phyloP scores from a whole-genome alignment of 2,329 filamentous ascomycete species.

The Acarospora socialis region DNA sequence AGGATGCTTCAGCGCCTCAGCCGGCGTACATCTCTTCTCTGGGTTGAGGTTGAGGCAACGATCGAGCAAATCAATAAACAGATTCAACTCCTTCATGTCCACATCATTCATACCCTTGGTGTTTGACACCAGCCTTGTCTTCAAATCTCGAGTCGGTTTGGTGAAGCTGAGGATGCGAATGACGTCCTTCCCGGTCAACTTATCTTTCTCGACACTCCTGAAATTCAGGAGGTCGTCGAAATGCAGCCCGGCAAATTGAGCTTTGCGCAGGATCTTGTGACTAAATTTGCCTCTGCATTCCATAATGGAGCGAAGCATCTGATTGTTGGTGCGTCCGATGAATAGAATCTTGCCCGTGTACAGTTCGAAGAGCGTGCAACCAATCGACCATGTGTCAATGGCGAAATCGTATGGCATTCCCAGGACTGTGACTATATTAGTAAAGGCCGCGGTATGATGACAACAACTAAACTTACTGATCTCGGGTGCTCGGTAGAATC shows the following conservation, averaged over 20 bases:
- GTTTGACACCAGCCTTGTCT: conserved; percentile 58
- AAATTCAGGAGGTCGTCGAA: conserved; percentile 81
- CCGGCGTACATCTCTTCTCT: conserved; percentile 76
- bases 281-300: conserved; percentile 88
- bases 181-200: conserved; percentile 66
- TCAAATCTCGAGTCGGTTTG: conserved; percentile 70
- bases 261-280: conserved; percentile 73
- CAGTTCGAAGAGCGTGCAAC: conserved; percentile 90
- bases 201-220: conserved; percentile 71
- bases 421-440: conserved; percentile 38
- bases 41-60: conserved; percentile 80
- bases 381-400: conserved; percentile 95
- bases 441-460: neutral
- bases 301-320: conserved; percentile 95
- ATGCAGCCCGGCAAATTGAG: conserved; percentile 59
- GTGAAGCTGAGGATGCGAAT: conserved; percentile 53
- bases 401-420: conserved; percentile 92
- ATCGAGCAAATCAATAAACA: conserved; percentile 78
- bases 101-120: conserved; percentile 59
- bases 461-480: conserved; percentile 39
- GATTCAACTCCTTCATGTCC: conserved; percentile 62
- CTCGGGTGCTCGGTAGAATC: conserved; percentile 94
- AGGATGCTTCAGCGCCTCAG: conserved; percentile 75
- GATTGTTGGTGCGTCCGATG: conserved; percentile 88
- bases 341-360: conserved; percentile 98